Conservation (phyloP, 2,329 filamentous ascomycete species). For the Zasmidium cellare region DNA sequence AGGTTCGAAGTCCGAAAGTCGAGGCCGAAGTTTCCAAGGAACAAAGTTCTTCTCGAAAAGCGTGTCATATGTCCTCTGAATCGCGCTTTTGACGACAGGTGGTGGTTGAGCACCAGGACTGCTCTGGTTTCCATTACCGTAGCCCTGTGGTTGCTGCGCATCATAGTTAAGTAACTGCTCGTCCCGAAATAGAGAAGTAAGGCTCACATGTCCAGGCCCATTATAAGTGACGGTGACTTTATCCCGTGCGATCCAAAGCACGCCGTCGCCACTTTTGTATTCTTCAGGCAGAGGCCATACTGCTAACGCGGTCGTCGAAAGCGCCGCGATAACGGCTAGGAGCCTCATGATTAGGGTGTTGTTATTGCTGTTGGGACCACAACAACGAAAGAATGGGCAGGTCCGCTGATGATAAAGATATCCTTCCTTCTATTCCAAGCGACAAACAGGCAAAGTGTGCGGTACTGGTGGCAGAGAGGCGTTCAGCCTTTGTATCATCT, state of each 20-base stretch:
- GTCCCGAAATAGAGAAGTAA: constrained; percentile 3
- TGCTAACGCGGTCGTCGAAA: constrained; percentile 32
- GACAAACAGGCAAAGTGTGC: not conserved
- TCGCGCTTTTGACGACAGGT: constrained; percentile 47
- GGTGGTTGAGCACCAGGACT: constrained; percentile 27
- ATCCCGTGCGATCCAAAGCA: constrained; percentile 40
- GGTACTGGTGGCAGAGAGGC: not conserved
- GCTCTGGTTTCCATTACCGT: constrained; percentile 3
- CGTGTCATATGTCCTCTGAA: constrained; percentile 57
- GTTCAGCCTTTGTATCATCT: not conserved
- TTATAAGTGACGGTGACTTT: constrained; percentile 41
- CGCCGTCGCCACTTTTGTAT: constrained; percentile 40
- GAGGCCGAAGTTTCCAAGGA: constrained; percentile 74
- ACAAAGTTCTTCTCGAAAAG: constrained; percentile 70
- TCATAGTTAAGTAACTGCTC: not conserved
- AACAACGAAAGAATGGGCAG: not conserved
- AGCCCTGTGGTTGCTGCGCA: constrained; percentile 10
- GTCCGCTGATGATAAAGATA: not conserved
- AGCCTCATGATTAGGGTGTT: not conserved
- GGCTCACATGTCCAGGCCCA: constrained; percentile 24
- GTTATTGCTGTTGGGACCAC: not conserved
- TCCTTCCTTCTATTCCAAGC: not conserved
- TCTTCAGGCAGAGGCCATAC: constrained; percentile 46
- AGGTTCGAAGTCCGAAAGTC: constrained; percentile 67
- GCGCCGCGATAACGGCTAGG: constrained; percentile 12